A percentile compares a stretch with the other conserved stretches of the same genome.
phyloP scores from a whole-genome alignment of 2,329 filamentous ascomycete species.

The Neobulgaria alba region DNA sequence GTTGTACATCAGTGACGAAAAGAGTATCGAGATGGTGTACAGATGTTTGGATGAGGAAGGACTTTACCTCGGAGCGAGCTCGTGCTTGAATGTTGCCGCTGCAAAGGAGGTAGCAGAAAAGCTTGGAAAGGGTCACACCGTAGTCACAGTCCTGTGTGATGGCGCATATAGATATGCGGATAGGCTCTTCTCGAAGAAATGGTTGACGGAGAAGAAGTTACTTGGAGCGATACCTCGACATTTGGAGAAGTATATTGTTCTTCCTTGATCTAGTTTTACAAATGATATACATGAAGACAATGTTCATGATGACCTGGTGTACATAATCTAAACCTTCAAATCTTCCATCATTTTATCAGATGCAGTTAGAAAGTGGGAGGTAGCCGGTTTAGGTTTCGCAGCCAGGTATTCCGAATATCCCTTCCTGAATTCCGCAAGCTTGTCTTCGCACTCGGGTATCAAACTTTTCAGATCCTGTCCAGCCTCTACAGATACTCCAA shows the following conservation, averaged over 20 bases:
- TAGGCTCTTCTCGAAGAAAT: slow-evolving; percentile 81
- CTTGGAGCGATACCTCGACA: slow-evolving; percentile 73
- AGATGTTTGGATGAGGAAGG: slow-evolving; percentile 92
- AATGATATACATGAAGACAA: slow-evolving; percentile 11
- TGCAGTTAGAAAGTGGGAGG: too few species aligned
- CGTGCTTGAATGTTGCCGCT: slow-evolving; percentile 87
- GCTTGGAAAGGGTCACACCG: slow-evolving; percentile 78
- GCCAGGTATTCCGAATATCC: too few species aligned
- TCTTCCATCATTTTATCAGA: too few species aligned
- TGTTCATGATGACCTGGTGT: too few species aligned
- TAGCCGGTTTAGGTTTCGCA: too few species aligned
- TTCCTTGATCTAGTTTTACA: slow-evolving; percentile 49
- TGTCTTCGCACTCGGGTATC: not conserved
- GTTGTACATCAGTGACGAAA: slow-evolving; percentile 78
- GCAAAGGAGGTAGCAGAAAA: slow-evolving; percentile 90
- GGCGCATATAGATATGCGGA: slow-evolving; percentile 98
- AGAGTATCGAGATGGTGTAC: slow-evolving; percentile 97
- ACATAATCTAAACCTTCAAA: too few species aligned
- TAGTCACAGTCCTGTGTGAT: slow-evolving; percentile 91
- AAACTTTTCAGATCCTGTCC: not conserved
- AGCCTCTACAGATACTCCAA: not conserved
- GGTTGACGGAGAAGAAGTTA: slow-evolving; percentile 81
- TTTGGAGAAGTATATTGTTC: slow-evolving; percentile 86
- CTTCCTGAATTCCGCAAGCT: not conserved
- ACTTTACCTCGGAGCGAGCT: slow-evolving; percentile 88